Conservation (phyloP, 2,329 filamentous ascomycete genomes). For the Alternaria metachromatica region DNA sequence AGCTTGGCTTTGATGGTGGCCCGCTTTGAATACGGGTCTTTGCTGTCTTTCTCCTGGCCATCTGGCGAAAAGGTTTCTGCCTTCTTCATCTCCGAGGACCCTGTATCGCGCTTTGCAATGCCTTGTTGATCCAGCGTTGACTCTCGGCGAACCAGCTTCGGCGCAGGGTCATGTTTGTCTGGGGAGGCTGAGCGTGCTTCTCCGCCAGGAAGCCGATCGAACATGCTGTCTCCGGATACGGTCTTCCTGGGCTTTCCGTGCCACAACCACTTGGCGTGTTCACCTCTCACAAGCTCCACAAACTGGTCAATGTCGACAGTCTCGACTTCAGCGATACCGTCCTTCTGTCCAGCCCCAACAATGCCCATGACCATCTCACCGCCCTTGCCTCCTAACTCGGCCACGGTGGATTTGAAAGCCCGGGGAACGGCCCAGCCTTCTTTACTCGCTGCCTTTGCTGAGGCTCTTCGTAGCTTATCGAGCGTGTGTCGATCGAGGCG, state of each 20-base stretch:
- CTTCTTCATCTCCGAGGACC: conserved; percentile 39
- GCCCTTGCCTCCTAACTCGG: conserved; percentile 90
- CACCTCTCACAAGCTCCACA: conserved; percentile 76
- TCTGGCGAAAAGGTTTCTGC: conserved; percentile 28
- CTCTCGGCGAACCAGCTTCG: conserved; percentile 59
- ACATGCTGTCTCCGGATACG: conserved; percentile 42
- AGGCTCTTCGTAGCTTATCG: conserved; percentile 78
- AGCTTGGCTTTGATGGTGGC: conserved; percentile 78
- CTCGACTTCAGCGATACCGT: conserved; percentile 89
- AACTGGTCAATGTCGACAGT: conserved; percentile 89
- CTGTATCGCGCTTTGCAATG: conserved; percentile 38
- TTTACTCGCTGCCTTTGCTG: conserved; percentile 85
- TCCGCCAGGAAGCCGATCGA: conserved; percentile 47
- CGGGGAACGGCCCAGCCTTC: conserved; percentile 93
- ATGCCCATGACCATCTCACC: conserved; percentile 97
- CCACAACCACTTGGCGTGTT: conserved; percentile 93
- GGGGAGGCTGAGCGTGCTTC: conserved; percentile 58
- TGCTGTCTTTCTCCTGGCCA: conserved; percentile 58
- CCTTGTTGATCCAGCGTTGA: conserved; percentile 47
- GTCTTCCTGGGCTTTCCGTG: conserved; percentile 82
- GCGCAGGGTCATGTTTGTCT: conserved; percentile 56
- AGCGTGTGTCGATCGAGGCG: conserved; percentile 84
- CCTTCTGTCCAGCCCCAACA: conserved; percentile 82
- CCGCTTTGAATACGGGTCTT: conserved; percentile 63
- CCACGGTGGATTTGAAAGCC: conserved; percentile 93